phyloP scores from a whole-genome alignment of 208 protist genomes.

The Leishmania lainsoni region DNA sequence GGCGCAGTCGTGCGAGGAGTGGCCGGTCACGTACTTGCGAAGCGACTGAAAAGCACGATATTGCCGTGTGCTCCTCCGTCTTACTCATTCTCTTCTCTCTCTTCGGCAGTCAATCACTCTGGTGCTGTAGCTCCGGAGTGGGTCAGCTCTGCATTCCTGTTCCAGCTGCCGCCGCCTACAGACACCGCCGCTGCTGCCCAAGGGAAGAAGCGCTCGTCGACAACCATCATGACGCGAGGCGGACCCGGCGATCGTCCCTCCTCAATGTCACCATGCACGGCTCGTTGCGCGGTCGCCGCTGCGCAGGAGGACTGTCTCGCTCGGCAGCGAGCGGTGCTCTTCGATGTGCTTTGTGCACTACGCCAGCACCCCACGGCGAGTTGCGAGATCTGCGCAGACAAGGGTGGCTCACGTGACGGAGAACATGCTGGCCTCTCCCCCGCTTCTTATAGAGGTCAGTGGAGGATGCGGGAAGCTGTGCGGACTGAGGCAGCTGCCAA shows the following conservation, averaged over 20 bases:
- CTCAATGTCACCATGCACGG: not conserved
- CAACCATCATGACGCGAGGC: constrained; percentile 5
- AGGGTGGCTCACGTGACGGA: not conserved
- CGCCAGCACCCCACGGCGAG: constrained; percentile 42
- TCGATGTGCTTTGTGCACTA: constrained; percentile 69
- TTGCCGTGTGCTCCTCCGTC: not conserved
- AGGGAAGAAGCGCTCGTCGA: not conserved
- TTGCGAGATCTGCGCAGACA: constrained; percentile 25
- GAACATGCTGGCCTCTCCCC: not conserved
- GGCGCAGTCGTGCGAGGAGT: not conserved
- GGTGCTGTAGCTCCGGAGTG: not conserved
- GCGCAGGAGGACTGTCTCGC: not conserved
- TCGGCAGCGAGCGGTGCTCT: constrained; percentile 42
- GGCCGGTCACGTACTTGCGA: not conserved
- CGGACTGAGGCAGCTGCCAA: constrained; percentile 11
- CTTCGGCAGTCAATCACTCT: not conserved
- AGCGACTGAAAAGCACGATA: constrained; percentile 9
- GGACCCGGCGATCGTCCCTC: not conserved
- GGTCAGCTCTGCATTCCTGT: not conserved
- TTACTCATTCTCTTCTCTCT: not conserved
- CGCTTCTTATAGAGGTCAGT: not conserved
- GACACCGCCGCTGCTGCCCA: not conserved
- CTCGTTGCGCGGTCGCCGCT: not conserved
- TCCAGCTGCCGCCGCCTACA: not conserved
- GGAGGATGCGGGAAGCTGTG: constrained; percentile 31